These are phyloP conservation scores for Hyphodiscus hymeniophilus DNA, from an alignment of 495 filamentous ascomycete species.

Conservation along the genomic window DNA sequence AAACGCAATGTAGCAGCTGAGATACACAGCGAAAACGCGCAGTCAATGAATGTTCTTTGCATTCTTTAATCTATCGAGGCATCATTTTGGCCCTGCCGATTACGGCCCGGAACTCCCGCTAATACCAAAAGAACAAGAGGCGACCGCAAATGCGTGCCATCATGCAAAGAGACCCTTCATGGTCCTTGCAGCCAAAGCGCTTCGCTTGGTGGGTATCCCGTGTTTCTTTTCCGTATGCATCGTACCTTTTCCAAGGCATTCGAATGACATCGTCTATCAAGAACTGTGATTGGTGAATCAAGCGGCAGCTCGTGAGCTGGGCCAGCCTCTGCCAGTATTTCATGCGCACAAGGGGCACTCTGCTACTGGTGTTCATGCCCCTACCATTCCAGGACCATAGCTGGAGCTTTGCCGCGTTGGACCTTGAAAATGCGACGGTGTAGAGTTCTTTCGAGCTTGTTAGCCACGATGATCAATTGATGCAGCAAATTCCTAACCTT, in stretches of 20 bases:
- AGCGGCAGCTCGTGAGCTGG: no score
- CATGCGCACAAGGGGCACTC: not conserved
- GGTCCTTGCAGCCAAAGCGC: no score
- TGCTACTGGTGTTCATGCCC: conserved; percentile 18
- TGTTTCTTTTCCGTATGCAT: no score
- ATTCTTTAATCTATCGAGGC: not conserved
- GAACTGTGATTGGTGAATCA: no score
- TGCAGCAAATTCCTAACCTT: conserved; percentile 34
- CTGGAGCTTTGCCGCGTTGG: conserved; percentile 28
- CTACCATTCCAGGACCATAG: conserved; percentile 34
- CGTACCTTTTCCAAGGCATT: no score
- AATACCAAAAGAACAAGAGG: conserved; percentile 4
- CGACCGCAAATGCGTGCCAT: conserved; percentile 3
- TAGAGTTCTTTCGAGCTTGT: conserved; percentile 9
- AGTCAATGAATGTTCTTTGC: not conserved
- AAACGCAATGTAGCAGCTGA: no score
- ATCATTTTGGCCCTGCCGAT: not conserved
- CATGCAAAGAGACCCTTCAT: not conserved
- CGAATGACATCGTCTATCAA: no score
- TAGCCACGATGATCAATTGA: conserved; percentile 2
- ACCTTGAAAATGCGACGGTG: conserved; percentile 15
- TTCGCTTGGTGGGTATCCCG: no score
- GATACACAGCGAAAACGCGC: no score
- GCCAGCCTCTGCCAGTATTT: not conserved
- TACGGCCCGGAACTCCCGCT: not conserved